A percentile compares a stretch with the other conserved stretches of the same genome.
Conservation (phyloP, 768 basidiomycete species). For the Guyanaporus albipodus region DNA sequence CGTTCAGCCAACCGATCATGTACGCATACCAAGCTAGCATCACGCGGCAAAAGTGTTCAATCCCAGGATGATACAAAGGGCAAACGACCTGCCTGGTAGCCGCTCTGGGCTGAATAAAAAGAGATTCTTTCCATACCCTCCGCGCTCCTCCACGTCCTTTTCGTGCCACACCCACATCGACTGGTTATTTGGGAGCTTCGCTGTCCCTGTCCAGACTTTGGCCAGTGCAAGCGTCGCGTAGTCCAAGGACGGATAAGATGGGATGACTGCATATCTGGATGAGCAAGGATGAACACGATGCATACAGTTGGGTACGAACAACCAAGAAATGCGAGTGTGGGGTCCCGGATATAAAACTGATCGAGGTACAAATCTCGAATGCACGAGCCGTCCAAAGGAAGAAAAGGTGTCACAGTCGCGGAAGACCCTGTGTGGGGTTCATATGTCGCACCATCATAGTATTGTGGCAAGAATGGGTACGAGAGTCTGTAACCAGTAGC, state of each 20-base stretch:
- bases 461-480: slow-evolving; percentile 16
- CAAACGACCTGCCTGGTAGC: neutral
- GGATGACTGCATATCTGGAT: neutral
- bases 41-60: neutral
- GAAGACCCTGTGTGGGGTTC: neutral
- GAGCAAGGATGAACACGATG: neutral
- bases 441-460: slow-evolving; percentile 10
- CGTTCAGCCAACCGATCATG: slow-evolving; percentile 12
- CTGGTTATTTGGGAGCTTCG: slow-evolving; percentile 5
- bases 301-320: neutral
- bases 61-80: neutral
- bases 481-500: slow-evolving; percentile 13
- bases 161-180: slow-evolving; percentile 2
- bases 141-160: slow-evolving; percentile 3
- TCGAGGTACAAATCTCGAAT: slow-evolving; percentile 16
- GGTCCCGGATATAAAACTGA: slow-evolving; percentile 11
- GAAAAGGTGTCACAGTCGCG: slow-evolving; percentile 2
- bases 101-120: neutral
- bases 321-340: slow-evolving; percentile 12
- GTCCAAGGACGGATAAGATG: neutral
- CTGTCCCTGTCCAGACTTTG: slow-evolving; percentile 14
- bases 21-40: neutral
- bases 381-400: slow-evolving; percentile 4
- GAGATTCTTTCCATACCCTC: slow-evolving; percentile 11
- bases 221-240: slow-evolving; percentile 9